Conservation (phyloP, 345 rosid genomes). For the thale cress (Arabidopsis thaliana) region TAIR10.1 NC_003075.7:6737001-6737500, state of each 20-base stretch:
- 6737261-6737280: background rate
- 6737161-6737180: constrained; percentile 26
- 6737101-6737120: constrained; percentile 25
- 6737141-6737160: constrained; percentile 25
- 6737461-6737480: no score
- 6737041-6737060: constrained; percentile 8
- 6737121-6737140: background rate
- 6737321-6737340: constrained; percentile 15
- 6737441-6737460: no score
- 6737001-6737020: background rate
- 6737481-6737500: no score
- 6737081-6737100: constrained; percentile 18
- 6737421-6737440: no score
- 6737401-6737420: background rate
- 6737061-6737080: constrained; percentile 18
- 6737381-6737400: constrained; percentile 5
- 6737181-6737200: background rate
- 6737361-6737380: constrained; percentile 14
- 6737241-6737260: background rate
- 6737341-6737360: constrained; percentile 6
- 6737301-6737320: constrained; percentile 28
- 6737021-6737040: constrained; percentile 20
- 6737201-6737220: background rate
- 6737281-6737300: background rate
- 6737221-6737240: background rate